phyloP scores from a whole-genome alignment of 208 protist genomes.

The Leishmania tropica region DNA sequence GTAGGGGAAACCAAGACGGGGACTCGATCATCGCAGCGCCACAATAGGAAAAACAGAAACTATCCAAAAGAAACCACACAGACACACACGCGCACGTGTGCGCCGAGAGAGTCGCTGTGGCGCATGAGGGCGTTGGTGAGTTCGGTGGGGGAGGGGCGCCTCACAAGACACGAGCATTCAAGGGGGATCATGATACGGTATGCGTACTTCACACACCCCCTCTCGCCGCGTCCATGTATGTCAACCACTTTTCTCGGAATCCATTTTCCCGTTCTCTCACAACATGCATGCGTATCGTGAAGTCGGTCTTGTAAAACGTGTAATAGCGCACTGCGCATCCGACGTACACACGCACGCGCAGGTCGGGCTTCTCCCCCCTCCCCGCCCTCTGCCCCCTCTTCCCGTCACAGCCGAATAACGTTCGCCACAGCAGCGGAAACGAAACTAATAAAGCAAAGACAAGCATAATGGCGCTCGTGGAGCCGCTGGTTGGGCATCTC shows the following conservation, averaged over 20 bases:
- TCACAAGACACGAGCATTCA: background rate
- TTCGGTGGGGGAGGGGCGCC: background rate
- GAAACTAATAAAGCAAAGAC: background rate
- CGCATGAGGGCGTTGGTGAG: background rate
- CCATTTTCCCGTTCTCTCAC: background rate
- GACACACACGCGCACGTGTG: background rate
- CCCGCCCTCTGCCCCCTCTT: background rate
- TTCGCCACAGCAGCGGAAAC: background rate
- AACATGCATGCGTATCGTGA: background rate
- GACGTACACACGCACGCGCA: background rate
- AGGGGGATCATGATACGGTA: background rate
- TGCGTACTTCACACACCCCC: background rate
- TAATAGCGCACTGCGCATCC: background rate
- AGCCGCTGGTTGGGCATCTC: slow-evolving; percentile 80
- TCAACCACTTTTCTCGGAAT: background rate
- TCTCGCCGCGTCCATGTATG: background rate
- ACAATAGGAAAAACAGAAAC: background rate
- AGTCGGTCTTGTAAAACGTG: background rate
- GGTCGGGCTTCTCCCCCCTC: background rate
- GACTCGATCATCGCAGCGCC: background rate
- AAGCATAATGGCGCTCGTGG: slow-evolving; percentile 66
- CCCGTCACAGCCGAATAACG: background rate
- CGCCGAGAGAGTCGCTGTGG: background rate
- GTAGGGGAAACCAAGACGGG: background rate
- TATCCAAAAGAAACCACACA: background rate